Percentiles rank a stretch among this genome's conserved stretches.
phyloP scores from a whole-genome alignment of 805 yeast species.

The Wickerhamiella lipophila region DNA sequence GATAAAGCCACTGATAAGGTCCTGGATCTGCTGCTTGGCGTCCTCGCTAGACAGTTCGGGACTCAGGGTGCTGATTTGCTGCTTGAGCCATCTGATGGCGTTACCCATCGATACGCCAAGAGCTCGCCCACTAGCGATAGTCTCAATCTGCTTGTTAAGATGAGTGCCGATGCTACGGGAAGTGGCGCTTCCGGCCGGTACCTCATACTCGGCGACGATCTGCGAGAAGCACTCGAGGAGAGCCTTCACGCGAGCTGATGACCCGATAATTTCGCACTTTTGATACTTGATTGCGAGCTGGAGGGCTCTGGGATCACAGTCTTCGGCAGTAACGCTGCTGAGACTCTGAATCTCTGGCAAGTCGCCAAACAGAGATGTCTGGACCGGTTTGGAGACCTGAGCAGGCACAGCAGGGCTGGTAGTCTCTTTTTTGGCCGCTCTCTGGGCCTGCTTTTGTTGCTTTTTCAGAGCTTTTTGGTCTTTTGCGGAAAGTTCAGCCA shows the following conservation, averaged over 20 bases:
- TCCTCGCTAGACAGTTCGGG: conserved; percentile 52
- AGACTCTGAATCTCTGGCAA: conserved; percentile 25
- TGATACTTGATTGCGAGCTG: conserved; percentile 69
- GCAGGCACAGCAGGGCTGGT: conserved; percentile 28
- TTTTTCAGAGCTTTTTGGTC: conserved; percentile 80
- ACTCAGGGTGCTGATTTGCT: conserved; percentile 72
- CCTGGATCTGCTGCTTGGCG: conserved; percentile 54
- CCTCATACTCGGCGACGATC: conserved; percentile 65
- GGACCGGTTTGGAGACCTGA: neutral
- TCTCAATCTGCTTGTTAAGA: conserved; percentile 84
- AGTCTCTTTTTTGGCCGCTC: conserved; percentile 76
- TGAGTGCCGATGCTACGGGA: conserved; percentile 81
- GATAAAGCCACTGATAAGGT: conserved; percentile 65
- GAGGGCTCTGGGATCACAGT: conserved; percentile 78
- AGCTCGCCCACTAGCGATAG: conserved; percentile 80
- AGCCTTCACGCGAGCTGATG: conserved; percentile 69
- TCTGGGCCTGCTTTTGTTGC: conserved; percentile 79
- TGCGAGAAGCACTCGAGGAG: conserved; percentile 75
- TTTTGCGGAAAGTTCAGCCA: conserved; percentile 39
- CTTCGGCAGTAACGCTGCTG: conserved; percentile 35
- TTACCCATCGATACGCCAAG: conserved; percentile 92
- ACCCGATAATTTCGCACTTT: conserved; percentile 78
- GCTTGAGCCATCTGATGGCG: conserved; percentile 94
- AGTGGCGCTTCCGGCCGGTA: conserved; percentile 76
- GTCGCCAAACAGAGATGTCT: conserved; percentile 29